Conservation (phyloP, 306 rosid genomes). For the Senna tora region DNA sequence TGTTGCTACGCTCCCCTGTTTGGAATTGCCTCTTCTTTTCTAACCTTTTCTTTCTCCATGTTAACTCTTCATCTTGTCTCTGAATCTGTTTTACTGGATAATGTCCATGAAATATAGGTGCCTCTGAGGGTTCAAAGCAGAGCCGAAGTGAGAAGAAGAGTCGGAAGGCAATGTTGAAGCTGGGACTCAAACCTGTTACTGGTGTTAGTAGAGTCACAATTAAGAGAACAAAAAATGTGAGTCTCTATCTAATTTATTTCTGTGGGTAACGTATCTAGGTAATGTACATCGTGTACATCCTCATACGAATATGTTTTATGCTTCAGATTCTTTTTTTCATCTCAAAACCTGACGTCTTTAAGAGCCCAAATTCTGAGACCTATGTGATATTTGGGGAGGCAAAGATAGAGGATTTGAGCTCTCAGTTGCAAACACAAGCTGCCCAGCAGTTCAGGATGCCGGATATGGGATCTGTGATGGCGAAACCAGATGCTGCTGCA, state of each 20-base stretch:
- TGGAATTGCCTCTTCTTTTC: background rate
- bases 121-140: constrained; percentile 80
- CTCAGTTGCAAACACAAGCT: constrained; percentile 88
- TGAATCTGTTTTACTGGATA: constrained; percentile 12
- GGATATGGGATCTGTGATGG: constrained; percentile 66
- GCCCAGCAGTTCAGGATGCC: constrained; percentile 95
- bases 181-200: constrained; percentile 83
- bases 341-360: constrained; percentile 92
- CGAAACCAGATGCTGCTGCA: constrained; percentile 56
- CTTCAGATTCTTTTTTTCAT: constrained; percentile 75
- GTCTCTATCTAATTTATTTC: constrained; percentile 11
- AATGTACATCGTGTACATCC: background rate
- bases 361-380: constrained; percentile 88
- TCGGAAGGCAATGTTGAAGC: constrained; percentile 94
- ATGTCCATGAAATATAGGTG: constrained; percentile 57
- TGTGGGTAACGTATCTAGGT: background rate
- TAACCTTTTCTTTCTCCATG: background rate
- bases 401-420: constrained; percentile 85
- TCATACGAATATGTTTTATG: constrained; percentile 28
- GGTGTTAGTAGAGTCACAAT: constrained; percentile 94
- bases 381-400: constrained; percentile 86
- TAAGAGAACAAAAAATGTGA: constrained; percentile 83
- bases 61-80: background rate
- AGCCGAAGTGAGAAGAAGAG: constrained; percentile 99
- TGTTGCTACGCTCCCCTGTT: constrained; percentile 2